A percentile compares a stretch with the other conserved stretches of the same genome.
These are phyloP conservation scores for Croton laevigatus DNA, from an alignment of 441 rosid genomes.

Conservation along the genomic window DNA sequence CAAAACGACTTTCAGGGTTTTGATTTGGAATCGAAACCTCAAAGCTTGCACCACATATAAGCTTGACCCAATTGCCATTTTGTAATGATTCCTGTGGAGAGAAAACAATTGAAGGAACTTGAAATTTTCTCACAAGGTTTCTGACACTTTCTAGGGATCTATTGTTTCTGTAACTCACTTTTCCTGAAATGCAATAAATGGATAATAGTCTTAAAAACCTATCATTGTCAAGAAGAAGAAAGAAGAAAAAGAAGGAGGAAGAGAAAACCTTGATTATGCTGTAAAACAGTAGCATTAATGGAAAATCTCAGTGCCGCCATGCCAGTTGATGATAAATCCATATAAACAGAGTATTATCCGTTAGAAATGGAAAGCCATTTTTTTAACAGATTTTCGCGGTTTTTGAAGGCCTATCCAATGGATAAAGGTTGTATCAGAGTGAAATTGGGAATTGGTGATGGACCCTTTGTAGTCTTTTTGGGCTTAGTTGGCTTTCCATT, in stretches of 20 bases:
- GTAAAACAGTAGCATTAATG: conserved; percentile 27
- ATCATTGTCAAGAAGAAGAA: background rate
- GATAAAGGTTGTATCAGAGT: too few species aligned
- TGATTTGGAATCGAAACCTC: conserved; percentile 33
- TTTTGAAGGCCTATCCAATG: too few species aligned
- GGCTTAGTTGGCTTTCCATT: background rate
- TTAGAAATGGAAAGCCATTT: conserved; percentile 4
- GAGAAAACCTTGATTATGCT: conserved; percentile 32
- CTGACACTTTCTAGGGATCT: conserved; percentile 32
- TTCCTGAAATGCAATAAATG: conserved; percentile 19
- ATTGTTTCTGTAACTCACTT: conserved; percentile 17
- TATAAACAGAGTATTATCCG: background rate
- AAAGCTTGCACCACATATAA: conserved; percentile 68
- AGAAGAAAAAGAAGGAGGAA: background rate
- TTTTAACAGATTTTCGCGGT: conserved; percentile 12
- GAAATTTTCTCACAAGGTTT: conserved; percentile 28
- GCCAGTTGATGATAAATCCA: background rate
- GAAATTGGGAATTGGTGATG: too few species aligned
- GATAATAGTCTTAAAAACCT: background rate
- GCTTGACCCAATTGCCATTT: conserved; percentile 66
- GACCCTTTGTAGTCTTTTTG: background rate
- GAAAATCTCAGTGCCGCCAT: conserved; percentile 40
- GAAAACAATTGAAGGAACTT: conserved; percentile 38
- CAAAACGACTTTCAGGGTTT: background rate
- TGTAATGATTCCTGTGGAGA: conserved; percentile 48